Conservation (phyloP, 306 rosid genomes). For the Amphicarpaea edgeworthii region DNA sequence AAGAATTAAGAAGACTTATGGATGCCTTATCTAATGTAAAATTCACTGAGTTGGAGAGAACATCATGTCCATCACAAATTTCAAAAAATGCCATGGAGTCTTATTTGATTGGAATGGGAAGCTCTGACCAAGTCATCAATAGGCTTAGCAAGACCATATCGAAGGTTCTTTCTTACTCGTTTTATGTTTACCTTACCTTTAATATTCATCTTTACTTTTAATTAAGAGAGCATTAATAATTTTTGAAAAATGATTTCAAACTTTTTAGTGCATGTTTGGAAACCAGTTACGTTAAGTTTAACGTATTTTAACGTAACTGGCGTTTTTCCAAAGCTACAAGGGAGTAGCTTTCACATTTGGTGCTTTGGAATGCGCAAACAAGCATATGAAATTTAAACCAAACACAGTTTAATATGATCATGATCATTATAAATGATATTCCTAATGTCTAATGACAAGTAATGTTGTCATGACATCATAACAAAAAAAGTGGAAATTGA, state of each 20-base stretch:
- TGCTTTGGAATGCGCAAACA: too few species aligned
- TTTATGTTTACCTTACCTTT: background rate
- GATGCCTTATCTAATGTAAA: background rate
- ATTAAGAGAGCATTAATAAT: background rate
- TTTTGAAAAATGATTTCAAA: too few species aligned
- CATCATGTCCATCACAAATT: background rate
- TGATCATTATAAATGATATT: background rate
- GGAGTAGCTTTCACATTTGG: too few species aligned
- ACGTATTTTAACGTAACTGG: too few species aligned
- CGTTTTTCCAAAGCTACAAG: too few species aligned
- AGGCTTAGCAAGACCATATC: constrained; percentile 26
- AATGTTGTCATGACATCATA: too few species aligned
- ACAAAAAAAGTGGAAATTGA: too few species aligned
- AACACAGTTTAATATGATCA: too few species aligned
- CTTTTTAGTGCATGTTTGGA: too few species aligned
- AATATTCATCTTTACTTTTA: background rate
- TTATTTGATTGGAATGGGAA: constrained; percentile 35
- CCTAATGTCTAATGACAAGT: too few species aligned
- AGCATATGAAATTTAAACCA: too few species aligned
- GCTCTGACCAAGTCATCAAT: background rate
- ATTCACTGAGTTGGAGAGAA: background rate
- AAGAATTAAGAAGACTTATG: background rate
- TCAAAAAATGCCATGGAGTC: background rate
- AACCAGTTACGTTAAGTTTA: too few species aligned
- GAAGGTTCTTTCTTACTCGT: constrained; percentile 38